A percentile compares a stretch with the other conserved stretches of the same genome.
These are phyloP conservation scores for Phellopilus nigrolimitatus DNA, from an alignment of 1,284 basidiomycete genomes.

Conservation along the genomic window DNA sequence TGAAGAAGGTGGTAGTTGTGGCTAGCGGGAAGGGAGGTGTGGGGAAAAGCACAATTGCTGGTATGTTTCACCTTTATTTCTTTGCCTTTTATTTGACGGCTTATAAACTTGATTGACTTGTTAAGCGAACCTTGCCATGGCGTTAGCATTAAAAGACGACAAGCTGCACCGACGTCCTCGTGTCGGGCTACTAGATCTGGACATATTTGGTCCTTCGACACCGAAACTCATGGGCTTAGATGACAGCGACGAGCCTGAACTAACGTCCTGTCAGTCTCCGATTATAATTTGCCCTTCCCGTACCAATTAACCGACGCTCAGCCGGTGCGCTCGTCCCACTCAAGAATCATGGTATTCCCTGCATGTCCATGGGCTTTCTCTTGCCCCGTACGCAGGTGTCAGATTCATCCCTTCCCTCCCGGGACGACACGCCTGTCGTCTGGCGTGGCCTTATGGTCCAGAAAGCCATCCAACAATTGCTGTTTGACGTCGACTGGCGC, in stretches of 20 bases:
- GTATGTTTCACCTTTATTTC: slow-evolving; percentile 36
- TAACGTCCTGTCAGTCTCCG: slow-evolving; percentile 61
- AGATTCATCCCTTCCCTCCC: slow-evolving; percentile 31
- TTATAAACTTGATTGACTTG: not conserved
- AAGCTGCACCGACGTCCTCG: slow-evolving; percentile 40
- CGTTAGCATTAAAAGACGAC: slow-evolving; percentile 49
- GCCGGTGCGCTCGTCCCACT: slow-evolving; percentile 81
- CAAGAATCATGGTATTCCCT: slow-evolving; percentile 85
- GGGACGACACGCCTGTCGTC: slow-evolving; percentile 75
- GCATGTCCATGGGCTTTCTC: slow-evolving; percentile 97
- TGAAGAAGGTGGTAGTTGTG: slow-evolving; percentile 75
- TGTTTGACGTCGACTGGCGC: slow-evolving; percentile 96
- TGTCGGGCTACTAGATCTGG: slow-evolving; percentile 89
- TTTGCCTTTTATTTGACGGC: too few species aligned
- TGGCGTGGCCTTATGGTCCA: slow-evolving; percentile 99
- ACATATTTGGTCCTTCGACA: slow-evolving; percentile 95
- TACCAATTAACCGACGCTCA: slow-evolving; percentile 29
- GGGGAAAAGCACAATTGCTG: slow-evolving; percentile 92
- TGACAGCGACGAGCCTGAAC: slow-evolving; percentile 70
- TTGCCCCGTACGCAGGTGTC: slow-evolving; percentile 47
- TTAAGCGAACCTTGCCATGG: slow-evolving; percentile 79
- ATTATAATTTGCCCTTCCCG: not conserved
- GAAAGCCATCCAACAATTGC: slow-evolving; percentile 94
- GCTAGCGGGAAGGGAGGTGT: slow-evolving; percentile 97
- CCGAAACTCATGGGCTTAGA: slow-evolving; percentile 94